These are phyloP conservation scores for Boechera stricta DNA, from an alignment of 345 rosid species.

Conservation along the genomic window DNA sequence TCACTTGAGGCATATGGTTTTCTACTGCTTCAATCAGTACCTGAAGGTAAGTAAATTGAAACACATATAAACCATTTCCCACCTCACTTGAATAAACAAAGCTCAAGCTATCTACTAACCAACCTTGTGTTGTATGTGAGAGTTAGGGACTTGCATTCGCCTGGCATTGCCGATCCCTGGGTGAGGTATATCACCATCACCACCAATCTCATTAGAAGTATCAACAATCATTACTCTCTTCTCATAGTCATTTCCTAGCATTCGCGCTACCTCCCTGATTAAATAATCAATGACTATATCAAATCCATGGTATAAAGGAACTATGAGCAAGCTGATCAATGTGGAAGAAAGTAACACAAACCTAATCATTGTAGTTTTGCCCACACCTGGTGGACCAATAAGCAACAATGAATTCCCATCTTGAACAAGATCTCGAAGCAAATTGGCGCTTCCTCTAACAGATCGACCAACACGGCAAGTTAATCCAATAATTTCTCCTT, in stretches of 20 bases:
- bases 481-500: slow-evolving; percentile 74
- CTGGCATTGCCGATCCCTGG: slow-evolving; percentile 92
- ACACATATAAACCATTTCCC: not conserved
- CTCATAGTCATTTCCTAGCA: slow-evolving; percentile 87
- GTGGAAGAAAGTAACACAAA: slow-evolving; percentile 30
- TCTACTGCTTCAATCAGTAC: slow-evolving; percentile 92
- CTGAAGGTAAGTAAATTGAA: slow-evolving; percentile 46
- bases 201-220: slow-evolving; percentile 95
- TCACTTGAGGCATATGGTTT: slow-evolving; percentile 97
- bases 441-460: slow-evolving; percentile 76
- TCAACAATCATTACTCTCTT: slow-evolving; percentile 96
- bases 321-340: not conserved
- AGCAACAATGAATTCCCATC: slow-evolving; percentile 85
- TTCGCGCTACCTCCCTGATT: slow-evolving; percentile 86
- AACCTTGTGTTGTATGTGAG: slow-evolving; percentile 84
- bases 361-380: slow-evolving; percentile 97
- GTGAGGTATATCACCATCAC: slow-evolving; percentile 98
- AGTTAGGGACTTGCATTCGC: slow-evolving; percentile 92
- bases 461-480: slow-evolving; percentile 96
- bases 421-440: slow-evolving; percentile 73
- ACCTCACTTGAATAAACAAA: not conserved
- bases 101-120: slow-evolving; percentile 15
- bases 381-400: slow-evolving; percentile 97
- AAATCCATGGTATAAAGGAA: slow-evolving; percentile 14
- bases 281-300: not conserved